A percentile compares a stretch with the other conserved stretches of the same genome.
These are phyloP conservation scores for Phaeotremella fagi DNA, from an alignment of 768 basidiomycete genomes.

Conservation along the genomic window DNA sequence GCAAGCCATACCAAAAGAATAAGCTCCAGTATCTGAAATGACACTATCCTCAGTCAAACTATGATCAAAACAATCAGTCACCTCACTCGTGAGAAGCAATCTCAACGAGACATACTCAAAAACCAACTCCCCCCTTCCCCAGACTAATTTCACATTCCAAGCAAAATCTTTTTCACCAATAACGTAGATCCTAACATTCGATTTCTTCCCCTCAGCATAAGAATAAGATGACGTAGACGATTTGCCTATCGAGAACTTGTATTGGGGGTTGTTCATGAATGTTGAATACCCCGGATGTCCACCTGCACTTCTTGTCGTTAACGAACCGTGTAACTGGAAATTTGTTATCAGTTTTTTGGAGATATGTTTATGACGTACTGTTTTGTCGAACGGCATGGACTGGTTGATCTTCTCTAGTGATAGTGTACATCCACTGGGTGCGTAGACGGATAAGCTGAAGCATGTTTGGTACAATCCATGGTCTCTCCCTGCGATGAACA, in stretches of 20 bases:
- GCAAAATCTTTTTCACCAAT: constrained; percentile 64
- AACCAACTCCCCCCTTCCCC: constrained; percentile 70
- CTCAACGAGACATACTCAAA: constrained; percentile 58
- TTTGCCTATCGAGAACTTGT: constrained; percentile 61
- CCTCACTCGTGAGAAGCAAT: background rate
- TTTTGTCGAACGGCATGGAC: constrained; percentile 22
- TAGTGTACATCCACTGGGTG: constrained; percentile 7
- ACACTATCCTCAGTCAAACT: constrained; percentile 61
- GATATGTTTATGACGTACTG: constrained; percentile 15
- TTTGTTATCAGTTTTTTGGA: background rate
- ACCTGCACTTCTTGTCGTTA: constrained; percentile 70
- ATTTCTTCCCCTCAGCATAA: too few species aligned
- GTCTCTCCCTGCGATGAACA: constrained; percentile 33
- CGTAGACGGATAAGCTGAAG: constrained; percentile 34
- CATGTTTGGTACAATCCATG: constrained; percentile 38
- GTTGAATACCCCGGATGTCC: constrained; percentile 75
- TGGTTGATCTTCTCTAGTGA: constrained; percentile 23
- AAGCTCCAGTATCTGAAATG: constrained; percentile 68
- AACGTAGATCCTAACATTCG: constrained; percentile 53
- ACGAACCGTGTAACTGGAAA: constrained; percentile 57
- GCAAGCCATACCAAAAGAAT: constrained; percentile 70
- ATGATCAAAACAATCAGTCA: constrained; percentile 30
- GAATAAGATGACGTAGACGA: too few species aligned
- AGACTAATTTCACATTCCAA: constrained; percentile 66
- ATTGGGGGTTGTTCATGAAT: constrained; percentile 89